phyloP scores from a whole-genome alignment of 2,329 filamentous ascomycete genomes.

The Cercospora janseana region DNA sequence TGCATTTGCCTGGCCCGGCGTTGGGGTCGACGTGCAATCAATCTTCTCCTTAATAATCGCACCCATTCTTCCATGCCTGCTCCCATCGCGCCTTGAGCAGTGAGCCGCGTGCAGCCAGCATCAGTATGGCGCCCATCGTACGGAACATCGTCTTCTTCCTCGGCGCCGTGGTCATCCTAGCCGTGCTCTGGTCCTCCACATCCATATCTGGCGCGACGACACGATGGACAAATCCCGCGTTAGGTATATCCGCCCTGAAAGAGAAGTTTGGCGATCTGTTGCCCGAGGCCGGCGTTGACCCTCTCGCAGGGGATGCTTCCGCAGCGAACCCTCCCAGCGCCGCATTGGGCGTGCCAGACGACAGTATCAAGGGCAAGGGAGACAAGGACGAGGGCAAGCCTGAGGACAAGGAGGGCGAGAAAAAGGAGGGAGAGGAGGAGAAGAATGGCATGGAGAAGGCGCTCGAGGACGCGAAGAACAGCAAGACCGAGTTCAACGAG shows the following conservation, averaged over 20 bases:
- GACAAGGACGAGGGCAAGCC: slow-evolving; percentile 10
- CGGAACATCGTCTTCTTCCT: slow-evolving; percentile 17
- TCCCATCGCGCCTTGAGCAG: background rate
- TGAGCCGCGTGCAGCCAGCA: slow-evolving; percentile 7
- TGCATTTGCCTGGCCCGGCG: slow-evolving; percentile 12
- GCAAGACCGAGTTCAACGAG: slow-evolving; percentile 21
- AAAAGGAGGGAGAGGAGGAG: slow-evolving; percentile 6
- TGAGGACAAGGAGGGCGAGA: slow-evolving; percentile 9
- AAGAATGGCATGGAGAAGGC: slow-evolving; percentile 13
- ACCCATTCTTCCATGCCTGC: background rate
- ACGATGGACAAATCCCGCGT: slow-evolving; percentile 19
- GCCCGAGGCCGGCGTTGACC: slow-evolving; percentile 14
- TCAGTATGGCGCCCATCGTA: slow-evolving; percentile 12
- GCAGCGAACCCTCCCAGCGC: slow-evolving; percentile 18
- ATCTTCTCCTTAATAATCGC: background rate
- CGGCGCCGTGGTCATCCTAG: slow-evolving; percentile 16
- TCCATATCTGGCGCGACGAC: slow-evolving; percentile 17
- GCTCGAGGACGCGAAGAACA: slow-evolving; percentile 13
- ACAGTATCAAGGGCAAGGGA: slow-evolving; percentile 13
- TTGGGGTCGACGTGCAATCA: background rate
- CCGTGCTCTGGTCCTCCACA: slow-evolving; percentile 20
- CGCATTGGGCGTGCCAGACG: slow-evolving; percentile 15
- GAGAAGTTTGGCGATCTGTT: slow-evolving; percentile 18
- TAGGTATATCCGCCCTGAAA: slow-evolving; percentile 15
- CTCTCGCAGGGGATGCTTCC: slow-evolving; percentile 12